phyloP scores from a whole-genome alignment of 768 basidiomycete species.

The Termitomyces sp. region DNA sequence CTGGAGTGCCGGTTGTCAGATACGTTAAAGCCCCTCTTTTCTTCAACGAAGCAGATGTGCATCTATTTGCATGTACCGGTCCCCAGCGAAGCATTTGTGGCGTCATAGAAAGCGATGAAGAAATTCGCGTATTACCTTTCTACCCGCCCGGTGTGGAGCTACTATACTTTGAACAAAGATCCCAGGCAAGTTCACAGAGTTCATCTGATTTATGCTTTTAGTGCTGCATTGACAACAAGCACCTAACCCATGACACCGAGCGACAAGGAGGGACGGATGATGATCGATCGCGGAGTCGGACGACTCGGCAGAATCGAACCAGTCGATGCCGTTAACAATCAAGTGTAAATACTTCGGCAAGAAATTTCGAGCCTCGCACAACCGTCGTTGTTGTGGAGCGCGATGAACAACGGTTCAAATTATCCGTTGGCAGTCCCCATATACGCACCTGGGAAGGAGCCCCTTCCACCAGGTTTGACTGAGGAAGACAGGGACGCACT shows the following conservation, averaged over 20 bases:
- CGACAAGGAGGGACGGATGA: no score
- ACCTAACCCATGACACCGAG: no score
- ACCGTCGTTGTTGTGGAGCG: constrained; percentile 1
- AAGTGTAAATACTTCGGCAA: constrained; percentile 7
- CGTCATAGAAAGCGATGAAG: not conserved
- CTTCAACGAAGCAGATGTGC: not conserved
- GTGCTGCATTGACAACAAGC: no score
- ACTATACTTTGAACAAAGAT: not conserved
- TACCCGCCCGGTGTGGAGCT: not conserved
- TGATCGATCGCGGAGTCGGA: no score
- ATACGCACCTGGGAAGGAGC: constrained; percentile 84
- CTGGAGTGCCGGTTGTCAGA: no score
- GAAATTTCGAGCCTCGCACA: constrained; percentile 8
- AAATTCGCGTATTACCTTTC: not conserved
- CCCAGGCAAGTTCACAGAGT: not conserved
- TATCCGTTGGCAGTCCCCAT: constrained; percentile 61
- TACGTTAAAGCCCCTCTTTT: not conserved
- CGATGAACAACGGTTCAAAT: constrained; percentile 15
- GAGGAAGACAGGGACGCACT: constrained; percentile 73
- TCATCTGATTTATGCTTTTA: not conserved
- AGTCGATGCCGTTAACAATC: not conserved
- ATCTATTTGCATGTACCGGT: not conserved
- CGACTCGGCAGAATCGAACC: no score
- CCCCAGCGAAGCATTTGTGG: not conserved
- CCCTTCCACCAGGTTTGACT: constrained; percentile 77